Percentiles rank a stretch among this genome's conserved stretches.
phyloP scores from a whole-genome alignment of 2,329 filamentous ascomycete species.

The Cladosporium sp. region DNA sequence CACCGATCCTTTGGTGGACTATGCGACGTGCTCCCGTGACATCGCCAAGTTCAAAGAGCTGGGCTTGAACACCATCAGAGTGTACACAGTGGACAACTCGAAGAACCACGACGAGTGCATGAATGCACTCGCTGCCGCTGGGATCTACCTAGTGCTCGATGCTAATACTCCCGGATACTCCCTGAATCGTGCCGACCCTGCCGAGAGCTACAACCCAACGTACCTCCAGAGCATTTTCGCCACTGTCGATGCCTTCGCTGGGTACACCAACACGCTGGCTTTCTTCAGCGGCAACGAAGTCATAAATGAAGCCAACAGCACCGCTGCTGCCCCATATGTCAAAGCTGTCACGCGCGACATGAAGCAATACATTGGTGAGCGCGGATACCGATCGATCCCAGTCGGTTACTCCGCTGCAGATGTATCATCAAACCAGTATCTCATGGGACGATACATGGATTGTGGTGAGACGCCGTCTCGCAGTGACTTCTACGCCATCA shows the following conservation, averaged over 20 bases:
- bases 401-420: conserved; percentile 82
- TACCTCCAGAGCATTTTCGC: conserved; percentile 84
- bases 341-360: conserved; percentile 71
- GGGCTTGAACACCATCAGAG: conserved; percentile 82
- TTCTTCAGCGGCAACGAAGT: conserved; percentile 78
- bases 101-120: conserved; percentile 78
- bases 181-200: conserved; percentile 69
- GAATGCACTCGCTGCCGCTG: conserved; percentile 70
- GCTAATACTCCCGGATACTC: conserved; percentile 85
- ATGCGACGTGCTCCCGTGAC: conserved; percentile 67
- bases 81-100: conserved; percentile 90
- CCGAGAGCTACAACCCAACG: conserved; percentile 59
- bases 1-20: conserved; percentile 69
- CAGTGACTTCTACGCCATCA: conserved; percentile 83
- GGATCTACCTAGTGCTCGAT: conserved; percentile 86
- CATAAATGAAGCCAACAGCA: conserved; percentile 61
- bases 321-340: conserved; percentile 60
- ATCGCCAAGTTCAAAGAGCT: conserved; percentile 76
- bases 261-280: conserved; percentile 79
- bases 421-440: conserved; percentile 74
- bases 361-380: conserved; percentile 73
- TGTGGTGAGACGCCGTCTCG: conserved; percentile 70
- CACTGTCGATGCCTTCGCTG: conserved; percentile 69
- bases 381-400: conserved; percentile 63
- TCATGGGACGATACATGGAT: conserved; percentile 88